A percentile compares a stretch with the other conserved stretches of the same genome.
These are phyloP conservation scores for Rickenella mellea DNA, from an alignment of 768 basidiomycete genomes.

Conservation along the genomic window DNA sequence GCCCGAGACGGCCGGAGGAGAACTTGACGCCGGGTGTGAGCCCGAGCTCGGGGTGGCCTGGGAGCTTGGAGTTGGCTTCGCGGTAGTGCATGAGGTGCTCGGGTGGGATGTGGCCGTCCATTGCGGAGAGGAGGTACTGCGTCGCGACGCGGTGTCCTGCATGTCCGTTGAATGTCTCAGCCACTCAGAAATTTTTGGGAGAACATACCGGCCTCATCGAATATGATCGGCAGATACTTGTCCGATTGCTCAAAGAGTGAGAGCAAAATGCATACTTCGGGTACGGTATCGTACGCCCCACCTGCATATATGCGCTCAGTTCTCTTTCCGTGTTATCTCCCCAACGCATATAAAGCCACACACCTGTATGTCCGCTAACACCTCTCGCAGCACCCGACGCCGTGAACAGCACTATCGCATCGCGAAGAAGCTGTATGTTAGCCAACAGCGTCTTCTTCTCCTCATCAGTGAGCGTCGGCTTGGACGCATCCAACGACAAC, in stretches of 20 bases:
- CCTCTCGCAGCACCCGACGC: slow-evolving; percentile 80
- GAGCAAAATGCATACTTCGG: slow-evolving; percentile 75
- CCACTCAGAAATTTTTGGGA: neutral
- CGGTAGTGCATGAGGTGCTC: slow-evolving; percentile 82
- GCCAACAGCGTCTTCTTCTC: slow-evolving; percentile 47
- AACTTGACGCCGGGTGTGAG: slow-evolving; percentile 90
- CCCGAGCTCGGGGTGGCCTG: slow-evolving; percentile 84
- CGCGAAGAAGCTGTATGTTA: slow-evolving; percentile 77
- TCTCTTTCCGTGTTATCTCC: slow-evolving; percentile 1
- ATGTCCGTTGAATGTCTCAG: neutral
- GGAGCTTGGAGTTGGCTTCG: slow-evolving; percentile 77
- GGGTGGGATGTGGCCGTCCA: slow-evolving; percentile 60
- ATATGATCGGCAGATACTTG: slow-evolving; percentile 59
- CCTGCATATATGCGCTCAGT: slow-evolving; percentile 13
- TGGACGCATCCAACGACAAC: slow-evolving; percentile 63
- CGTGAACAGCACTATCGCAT: slow-evolving; percentile 81
- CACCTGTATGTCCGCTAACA: slow-evolving; percentile 79
- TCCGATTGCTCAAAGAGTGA: slow-evolving; percentile 57
- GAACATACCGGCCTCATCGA: slow-evolving; percentile 73
- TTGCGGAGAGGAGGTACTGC: slow-evolving; percentile 74
- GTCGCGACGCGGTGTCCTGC: slow-evolving; percentile 85
- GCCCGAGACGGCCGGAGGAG: slow-evolving; percentile 86
- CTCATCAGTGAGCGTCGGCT: slow-evolving; percentile 50
- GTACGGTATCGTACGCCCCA: slow-evolving; percentile 57
- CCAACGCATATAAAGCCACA: slow-evolving; percentile 10